Percentiles rank a stretch among this genome's conserved stretches.
phyloP scores from a whole-genome alignment of 2,329 filamentous ascomycete species.

The Pleomassaria siparia region DNA sequence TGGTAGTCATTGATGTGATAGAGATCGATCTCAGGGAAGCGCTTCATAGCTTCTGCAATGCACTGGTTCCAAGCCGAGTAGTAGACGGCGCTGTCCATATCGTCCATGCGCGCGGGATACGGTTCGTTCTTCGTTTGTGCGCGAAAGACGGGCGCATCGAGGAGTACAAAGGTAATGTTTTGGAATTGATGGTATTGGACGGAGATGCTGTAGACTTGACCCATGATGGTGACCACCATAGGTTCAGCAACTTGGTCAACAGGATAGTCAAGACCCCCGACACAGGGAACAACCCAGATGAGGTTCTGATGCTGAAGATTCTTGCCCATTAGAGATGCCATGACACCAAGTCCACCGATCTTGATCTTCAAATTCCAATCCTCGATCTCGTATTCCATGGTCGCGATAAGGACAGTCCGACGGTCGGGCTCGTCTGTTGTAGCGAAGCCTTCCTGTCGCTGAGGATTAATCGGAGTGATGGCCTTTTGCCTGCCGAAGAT shows the following conservation, averaged over 20 bases:
- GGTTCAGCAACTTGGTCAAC: constrained; percentile 60
- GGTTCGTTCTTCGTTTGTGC: constrained; percentile 64
- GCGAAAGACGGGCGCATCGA: constrained; percentile 68
- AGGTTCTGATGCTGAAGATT: constrained; percentile 65
- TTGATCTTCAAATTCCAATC: constrained; percentile 73
- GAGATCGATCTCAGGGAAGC: constrained; percentile 62
- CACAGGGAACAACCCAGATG: constrained; percentile 57
- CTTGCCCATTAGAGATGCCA: constrained; percentile 70
- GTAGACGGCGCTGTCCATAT: constrained; percentile 67
- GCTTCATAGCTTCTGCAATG: constrained; percentile 63
- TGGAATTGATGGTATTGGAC: constrained; percentile 65
- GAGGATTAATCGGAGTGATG: constrained; percentile 3
- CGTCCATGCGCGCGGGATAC: constrained; percentile 69
- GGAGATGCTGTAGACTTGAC: constrained; percentile 61
- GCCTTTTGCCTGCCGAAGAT: constrained; percentile 8
- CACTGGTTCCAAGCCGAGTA: constrained; percentile 73
- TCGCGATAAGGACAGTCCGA: constrained; percentile 66
- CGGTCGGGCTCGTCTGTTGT: constrained; percentile 21
- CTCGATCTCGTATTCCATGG: constrained; percentile 72
- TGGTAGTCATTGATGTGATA: constrained; percentile 69
- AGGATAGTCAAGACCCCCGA: constrained; percentile 66
- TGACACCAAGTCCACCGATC: constrained; percentile 69
- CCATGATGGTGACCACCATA: constrained; percentile 64
- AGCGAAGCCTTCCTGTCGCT: constrained; percentile 16
- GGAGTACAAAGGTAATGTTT: constrained; percentile 69